Conservation (phyloP, 2,329 filamentous ascomycete genomes). For the Paramyrothecium sp. region DNA sequence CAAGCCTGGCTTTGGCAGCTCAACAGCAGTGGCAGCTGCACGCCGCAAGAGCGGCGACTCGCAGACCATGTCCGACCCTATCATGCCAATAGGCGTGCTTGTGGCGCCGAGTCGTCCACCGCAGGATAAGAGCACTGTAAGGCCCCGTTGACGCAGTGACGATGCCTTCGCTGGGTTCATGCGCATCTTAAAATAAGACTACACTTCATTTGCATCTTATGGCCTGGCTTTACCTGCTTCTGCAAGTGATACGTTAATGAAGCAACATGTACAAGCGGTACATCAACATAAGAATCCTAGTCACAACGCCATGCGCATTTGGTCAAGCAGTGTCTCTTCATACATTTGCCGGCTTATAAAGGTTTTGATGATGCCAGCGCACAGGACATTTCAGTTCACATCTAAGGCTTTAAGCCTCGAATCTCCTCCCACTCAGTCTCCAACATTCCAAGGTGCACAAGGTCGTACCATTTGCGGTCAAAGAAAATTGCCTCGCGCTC, state of each 20-base stretch:
- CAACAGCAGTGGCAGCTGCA: background rate
- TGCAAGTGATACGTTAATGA: no score
- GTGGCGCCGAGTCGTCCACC: background rate
- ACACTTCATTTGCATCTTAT: no score
- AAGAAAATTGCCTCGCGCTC: conserved; percentile 39
- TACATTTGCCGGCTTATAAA: no score
- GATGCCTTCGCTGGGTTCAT: no score
- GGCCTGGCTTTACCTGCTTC: no score
- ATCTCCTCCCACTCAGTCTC: conserved; percentile 33
- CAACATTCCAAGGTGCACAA: conserved; percentile 32
- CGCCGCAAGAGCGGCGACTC: background rate
- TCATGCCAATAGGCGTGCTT: background rate
- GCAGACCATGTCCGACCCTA: background rate
- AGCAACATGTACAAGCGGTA: no score
- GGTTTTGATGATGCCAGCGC: no score
- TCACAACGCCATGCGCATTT: no score
- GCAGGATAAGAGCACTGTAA: background rate
- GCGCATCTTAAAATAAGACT: no score
- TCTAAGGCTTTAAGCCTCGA: conserved; percentile 5
- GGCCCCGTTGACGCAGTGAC: background rate
- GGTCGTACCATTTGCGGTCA: conserved; percentile 38
- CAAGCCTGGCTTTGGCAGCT: background rate
- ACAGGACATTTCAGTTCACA: background rate
- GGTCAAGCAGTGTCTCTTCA: no score
- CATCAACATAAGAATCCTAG: no score